Percentiles rank a stretch among this genome's conserved stretches.
phyloP scores from a whole-genome alignment of 306 rosid genomes.

The Pyrus pyrifolia region DNA sequence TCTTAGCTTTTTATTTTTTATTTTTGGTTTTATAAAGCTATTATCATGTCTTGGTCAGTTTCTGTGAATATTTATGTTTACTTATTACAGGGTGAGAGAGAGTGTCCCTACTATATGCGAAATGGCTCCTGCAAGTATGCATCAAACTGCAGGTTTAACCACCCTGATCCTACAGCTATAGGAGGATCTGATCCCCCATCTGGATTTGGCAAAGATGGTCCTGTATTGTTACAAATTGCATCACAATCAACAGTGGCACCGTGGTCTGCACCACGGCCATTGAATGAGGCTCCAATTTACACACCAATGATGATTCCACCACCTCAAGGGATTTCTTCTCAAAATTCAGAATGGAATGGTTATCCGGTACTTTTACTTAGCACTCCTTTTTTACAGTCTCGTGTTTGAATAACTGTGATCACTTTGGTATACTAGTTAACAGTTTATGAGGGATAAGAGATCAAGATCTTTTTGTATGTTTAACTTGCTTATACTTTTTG shows the following conservation, averaged over 20 bases:
- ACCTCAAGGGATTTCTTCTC: constrained; percentile 49
- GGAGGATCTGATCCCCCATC: constrained; percentile 53
- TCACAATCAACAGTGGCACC: constrained; percentile 45
- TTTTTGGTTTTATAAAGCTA: neutral
- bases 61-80: constrained; percentile 4
- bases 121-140: constrained; percentile 96
- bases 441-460: neutral
- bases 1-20: neutral
- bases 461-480: neutral
- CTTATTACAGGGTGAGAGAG: constrained; percentile 70
- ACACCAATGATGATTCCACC: constrained; percentile 60
- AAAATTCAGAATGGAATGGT: constrained; percentile 67
- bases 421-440: neutral
- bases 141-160: constrained; percentile 83
- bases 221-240: constrained; percentile 43
- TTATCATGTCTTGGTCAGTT: neutral
- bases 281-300: constrained; percentile 60
- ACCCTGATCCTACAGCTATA: constrained; percentile 81
- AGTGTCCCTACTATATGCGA: constrained; percentile 89
- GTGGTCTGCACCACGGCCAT: constrained; percentile 60
- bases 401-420: neutral
- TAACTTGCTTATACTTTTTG: neutral
- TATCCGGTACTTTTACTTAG: constrained; percentile 50
- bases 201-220: constrained; percentile 52
- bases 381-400: neutral